Base-by-base conservation (phyloP, 257 asterid genomes). In the Eucommia ulmoides region DNA sequence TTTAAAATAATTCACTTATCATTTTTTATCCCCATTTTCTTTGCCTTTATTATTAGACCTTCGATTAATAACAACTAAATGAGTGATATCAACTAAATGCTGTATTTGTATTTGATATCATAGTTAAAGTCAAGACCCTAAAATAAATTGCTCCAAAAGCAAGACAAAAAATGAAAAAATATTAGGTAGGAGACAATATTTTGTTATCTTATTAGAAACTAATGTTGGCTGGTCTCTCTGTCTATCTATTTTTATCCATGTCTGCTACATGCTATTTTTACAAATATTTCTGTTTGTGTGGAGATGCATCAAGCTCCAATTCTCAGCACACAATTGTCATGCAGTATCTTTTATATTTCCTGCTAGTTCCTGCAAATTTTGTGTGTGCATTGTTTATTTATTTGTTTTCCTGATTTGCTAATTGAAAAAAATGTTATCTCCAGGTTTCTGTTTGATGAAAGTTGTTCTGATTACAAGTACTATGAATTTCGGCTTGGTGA, bases 401-500 rank as follows among this genome's bases (percentile, higher is more conserved):
- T 25, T 45, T 62, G 29, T 35, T 35, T 29, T 29, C 0, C 44
- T 18, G 16, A 9, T 10, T 56, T 60, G 51, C n/a, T n/a, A n/a
- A n/a, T n/a, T 48, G 38, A 58, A 49, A 48, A 20, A 24, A 44
- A 4, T 11, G 44, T 35, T 29, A 15, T 35, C 14, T 54, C 62
- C 82, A 83, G 93, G 78, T 86, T 86, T 65, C 74, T 86, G 54
- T 83, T 75, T 67, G 93, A 86, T 56, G 77, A 74, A 63, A 76
- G 70, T 66, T 86, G 89, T 62, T 65, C 81, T 33, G 94, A 83
- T 60, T 86, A 75, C 83, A 87, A 83, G 63, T 83, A 83, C 49
- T 87, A 87, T 61, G 93, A 80, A 65, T 73, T 80, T 71, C 79
- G 65, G 49, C 81, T 83, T 61, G 42, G 59, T 57, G 78, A 76